Base-by-base conservation (phyloP, 2,329 filamentous ascomycete species). In the Calonectria honghensis region DNA sequence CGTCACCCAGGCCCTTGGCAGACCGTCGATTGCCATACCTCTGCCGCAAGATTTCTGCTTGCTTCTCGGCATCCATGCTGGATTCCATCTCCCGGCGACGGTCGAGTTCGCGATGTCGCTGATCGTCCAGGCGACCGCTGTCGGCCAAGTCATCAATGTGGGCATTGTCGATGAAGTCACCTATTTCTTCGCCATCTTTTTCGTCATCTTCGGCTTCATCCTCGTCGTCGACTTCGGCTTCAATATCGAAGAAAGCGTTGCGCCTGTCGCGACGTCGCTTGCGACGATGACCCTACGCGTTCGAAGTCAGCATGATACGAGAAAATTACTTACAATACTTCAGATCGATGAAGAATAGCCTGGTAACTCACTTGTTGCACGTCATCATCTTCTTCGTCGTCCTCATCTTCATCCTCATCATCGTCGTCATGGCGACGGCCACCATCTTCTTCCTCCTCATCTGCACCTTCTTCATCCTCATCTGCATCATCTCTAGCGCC, bases 141-240 rank as follows among this genome's bases (percentile, higher is more conserved):
- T 97, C 95, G 81, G 93, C 94, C 48, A 96, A 89, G 83, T 98
- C 96, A 84, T 98, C 96, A 9, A 95, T 95, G 83, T 98, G 96
- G 77, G 95, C 94, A 84, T 98, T 95, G 78, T 95, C 94, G 83
- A 96, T 96, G 83, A 97, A 95, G 78, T 95, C 94, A 72, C 95
- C 95, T 68, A 93, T 92, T 79, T 94, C 95, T 79, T 96, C 93
- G 73, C 95, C 92, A 70, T 98, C 96, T 79, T 97, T 95, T 79
- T 98, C 96, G 67, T 97, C 95, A 77, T 98, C 95, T 75, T 95
- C 94, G 78, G 91, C 93, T 79, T 95, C 94, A 80, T 98, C 96
- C 80, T 98, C 96, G 77, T 98, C 97, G 82, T 98, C 97, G 79
- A 99, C 97, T 87, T 98, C 97, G 84, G 97, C 97, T 89, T 99